Evolutionary conservation across 495 filamentous ascomycete species (phyloP).

Genomic region (Cenococcum geophilum): DNA sequence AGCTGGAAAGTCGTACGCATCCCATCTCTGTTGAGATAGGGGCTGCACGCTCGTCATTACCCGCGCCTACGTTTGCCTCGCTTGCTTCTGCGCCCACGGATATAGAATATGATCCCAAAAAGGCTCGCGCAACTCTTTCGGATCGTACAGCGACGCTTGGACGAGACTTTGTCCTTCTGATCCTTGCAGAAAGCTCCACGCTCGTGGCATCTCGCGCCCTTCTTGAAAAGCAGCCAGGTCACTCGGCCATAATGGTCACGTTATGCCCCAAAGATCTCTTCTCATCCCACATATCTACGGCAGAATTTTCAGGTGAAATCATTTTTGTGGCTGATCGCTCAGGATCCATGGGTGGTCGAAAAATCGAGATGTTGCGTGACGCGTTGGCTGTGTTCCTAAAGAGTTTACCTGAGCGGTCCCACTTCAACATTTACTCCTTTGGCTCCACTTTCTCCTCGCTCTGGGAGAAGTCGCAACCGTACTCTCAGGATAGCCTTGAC

Average conservation of each 20-base stretch:
- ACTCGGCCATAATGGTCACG: slow-evolving; percentile 7
- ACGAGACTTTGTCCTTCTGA: slow-evolving; percentile 10
- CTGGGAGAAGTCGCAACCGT: slow-evolving; percentile 2
- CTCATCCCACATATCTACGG: neutral
- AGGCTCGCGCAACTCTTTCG: neutral
- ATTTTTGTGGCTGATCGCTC: slow-evolving; percentile 33
- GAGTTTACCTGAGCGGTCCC: neutral
- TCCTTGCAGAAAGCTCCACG: neutral
- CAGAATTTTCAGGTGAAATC: slow-evolving; percentile 22
- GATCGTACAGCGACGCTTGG: neutral
- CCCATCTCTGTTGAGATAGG: slow-evolving; percentile 26
- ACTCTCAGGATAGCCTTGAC: neutral
- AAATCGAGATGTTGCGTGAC: slow-evolving; percentile 14
- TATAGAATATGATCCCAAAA: neutral
- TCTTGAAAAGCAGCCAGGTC: neutral
- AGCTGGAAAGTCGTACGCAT: slow-evolving; percentile 28
- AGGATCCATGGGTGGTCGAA: slow-evolving; percentile 24
- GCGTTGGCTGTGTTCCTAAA: slow-evolving; percentile 8
- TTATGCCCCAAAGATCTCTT: slow-evolving; percentile 11
- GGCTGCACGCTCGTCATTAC: neutral
- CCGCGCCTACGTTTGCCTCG: neutral
- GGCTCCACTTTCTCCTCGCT: neutral
- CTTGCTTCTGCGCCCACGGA: neutral
- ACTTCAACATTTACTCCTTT: slow-evolving; percentile 19
- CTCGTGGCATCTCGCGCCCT: neutral